Conservation (phyloP, 371 early-diverging fungal species). For the Blastocladiella emersonii region DNA sequence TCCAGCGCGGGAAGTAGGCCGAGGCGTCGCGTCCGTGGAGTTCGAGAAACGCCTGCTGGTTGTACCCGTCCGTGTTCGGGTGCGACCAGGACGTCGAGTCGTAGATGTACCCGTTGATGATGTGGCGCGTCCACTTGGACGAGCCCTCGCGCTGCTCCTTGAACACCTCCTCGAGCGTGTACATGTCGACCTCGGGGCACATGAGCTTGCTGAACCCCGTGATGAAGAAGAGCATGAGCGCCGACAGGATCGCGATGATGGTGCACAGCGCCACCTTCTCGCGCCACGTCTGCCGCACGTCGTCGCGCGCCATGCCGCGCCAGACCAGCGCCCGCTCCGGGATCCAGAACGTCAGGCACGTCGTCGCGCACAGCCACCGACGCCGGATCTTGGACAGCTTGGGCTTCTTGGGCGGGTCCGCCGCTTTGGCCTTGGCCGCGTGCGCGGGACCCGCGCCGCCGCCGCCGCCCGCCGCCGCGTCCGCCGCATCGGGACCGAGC, state of each 20-base stretch:
- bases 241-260: conserved; percentile 42
- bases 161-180: conserved; percentile 27
- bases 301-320: conserved; percentile 54
- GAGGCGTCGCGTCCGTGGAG: neutral
- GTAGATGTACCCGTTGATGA: neutral
- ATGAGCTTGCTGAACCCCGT: conserved; percentile 35
- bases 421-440: conserved; percentile 5
- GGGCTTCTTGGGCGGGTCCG: conserved; percentile 6
- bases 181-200: conserved; percentile 35
- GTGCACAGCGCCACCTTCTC: conserved; percentile 79
- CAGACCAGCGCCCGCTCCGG: conserved; percentile 46
- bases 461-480: conserved; percentile 9
- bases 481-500: neutral
- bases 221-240: conserved; percentile 38
- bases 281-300: conserved; percentile 84
- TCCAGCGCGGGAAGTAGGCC: neutral
- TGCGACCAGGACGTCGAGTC: neutral
- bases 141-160: conserved; percentile 28
- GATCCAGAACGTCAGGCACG: conserved; percentile 58
- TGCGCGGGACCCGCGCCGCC: too few species aligned
- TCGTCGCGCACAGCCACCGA: conserved; percentile 55
- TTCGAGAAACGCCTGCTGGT: neutral
- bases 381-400: conserved; percentile 40
- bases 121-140: conserved; percentile 1
- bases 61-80: neutral